Evolutionary conservation across 768 basidiomycete genomes (phyloP).

Genomic region (Daedaleopsis nitida): DNA sequence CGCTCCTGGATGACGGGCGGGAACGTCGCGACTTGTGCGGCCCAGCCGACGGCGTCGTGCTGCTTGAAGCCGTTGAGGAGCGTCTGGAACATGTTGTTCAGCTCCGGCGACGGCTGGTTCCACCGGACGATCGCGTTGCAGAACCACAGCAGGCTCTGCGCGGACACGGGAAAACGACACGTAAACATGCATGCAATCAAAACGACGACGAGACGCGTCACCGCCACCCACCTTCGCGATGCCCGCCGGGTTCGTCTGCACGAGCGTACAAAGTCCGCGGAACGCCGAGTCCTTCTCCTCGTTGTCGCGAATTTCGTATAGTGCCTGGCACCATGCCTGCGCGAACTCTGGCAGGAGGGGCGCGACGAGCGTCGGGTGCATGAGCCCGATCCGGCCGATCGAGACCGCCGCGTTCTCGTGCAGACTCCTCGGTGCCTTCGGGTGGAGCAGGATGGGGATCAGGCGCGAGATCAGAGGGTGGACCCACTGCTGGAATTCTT

Average conservation of each 20-base stretch:
- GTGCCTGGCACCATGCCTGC: constrained; percentile 93
- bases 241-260: constrained; percentile 92
- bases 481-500: constrained; percentile 92
- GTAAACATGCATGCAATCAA: constrained; percentile 15
- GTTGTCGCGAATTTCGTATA: constrained; percentile 98
- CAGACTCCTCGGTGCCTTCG: constrained; percentile 89
- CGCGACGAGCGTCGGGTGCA: constrained; percentile 87
- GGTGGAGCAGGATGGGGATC: constrained; percentile 89
- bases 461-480: constrained; percentile 83
- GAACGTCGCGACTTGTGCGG: constrained; percentile 77
- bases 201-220: not conserved
- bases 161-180: constrained; percentile 29
- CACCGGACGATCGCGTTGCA: constrained; percentile 97
- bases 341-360: constrained; percentile 90
- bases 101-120: constrained; percentile 88
- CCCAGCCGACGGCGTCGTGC: constrained; percentile 86
- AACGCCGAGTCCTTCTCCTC: constrained; percentile 99
- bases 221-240: constrained; percentile 78
- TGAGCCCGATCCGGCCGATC: constrained; percentile 93
- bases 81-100: constrained; percentile 93
- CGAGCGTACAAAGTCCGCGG: constrained; percentile 93
- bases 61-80: constrained; percentile 89
- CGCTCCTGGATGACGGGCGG: constrained; percentile 90
- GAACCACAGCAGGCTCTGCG: constrained; percentile 92
- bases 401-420: constrained; percentile 99